phyloP scores from a whole-genome alignment of 1,284 basidiomycete species.

The Bondarzewia mesenterica region DNA sequence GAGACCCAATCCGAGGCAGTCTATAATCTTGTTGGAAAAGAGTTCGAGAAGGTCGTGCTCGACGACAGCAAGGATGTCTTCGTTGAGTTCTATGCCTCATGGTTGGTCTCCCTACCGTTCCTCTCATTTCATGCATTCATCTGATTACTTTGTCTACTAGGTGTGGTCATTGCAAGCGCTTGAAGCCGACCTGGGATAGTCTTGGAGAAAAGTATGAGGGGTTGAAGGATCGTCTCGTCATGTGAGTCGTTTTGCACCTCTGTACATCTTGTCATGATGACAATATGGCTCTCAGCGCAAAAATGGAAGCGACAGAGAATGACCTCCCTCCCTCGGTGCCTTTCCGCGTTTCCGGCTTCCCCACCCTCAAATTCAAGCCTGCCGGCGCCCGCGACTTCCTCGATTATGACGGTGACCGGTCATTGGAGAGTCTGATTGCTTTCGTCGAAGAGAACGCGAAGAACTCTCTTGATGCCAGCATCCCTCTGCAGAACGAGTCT shows the following conservation, averaged over 20 bases:
- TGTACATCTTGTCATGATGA: conserved; percentile 8
- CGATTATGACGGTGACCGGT: conserved; percentile 90
- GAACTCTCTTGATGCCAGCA: conserved; percentile 43
- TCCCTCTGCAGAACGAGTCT: conserved; percentile 17
- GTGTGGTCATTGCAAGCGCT: conserved; percentile 94
- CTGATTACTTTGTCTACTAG: conserved; percentile 29
- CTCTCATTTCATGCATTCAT: background rate
- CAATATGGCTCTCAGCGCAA: conserved; percentile 56
- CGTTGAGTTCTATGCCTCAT: conserved; percentile 94
- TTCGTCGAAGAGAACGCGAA: conserved; percentile 80
- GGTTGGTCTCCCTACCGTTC: conserved; percentile 45
- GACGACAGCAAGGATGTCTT: conserved; percentile 94
- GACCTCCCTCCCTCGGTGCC: conserved; percentile 85
- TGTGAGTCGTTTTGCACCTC: conserved; percentile 44
- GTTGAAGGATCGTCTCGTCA: conserved; percentile 73
- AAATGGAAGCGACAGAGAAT: conserved; percentile 96
- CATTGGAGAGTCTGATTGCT: conserved; percentile 76
- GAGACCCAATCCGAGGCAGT: conserved; percentile 79
- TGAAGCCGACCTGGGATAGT: conserved; percentile 91
- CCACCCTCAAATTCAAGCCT: conserved; percentile 94
- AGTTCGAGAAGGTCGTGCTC: conserved; percentile 82
- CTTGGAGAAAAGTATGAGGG: conserved; percentile 82
- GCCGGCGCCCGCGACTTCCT: conserved; percentile 84
- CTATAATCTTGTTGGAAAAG: conserved; percentile 80
- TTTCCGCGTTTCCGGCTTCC: conserved; percentile 88